phyloP scores from a whole-genome alignment of 2,329 filamentous ascomycete species.

The Microcera coccophila region DNA sequence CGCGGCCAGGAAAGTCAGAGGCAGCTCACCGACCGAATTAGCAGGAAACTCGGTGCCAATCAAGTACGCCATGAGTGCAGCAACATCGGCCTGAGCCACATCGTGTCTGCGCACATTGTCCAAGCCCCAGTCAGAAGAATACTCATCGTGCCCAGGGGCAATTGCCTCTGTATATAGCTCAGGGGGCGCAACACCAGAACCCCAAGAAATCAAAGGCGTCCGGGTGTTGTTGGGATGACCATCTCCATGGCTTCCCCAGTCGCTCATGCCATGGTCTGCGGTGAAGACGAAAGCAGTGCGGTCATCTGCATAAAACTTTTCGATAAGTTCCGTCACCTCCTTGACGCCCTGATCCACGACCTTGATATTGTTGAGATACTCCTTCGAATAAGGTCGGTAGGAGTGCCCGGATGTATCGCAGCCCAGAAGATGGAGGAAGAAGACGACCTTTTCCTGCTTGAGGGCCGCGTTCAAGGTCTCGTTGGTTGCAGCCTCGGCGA shows the following conservation, averaged over 20 bases:
- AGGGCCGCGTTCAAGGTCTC: conserved; percentile 68
- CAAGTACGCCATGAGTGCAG: conserved; percentile 91
- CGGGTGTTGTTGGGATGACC: conserved; percentile 96
- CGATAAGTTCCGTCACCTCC: conserved; percentile 75
- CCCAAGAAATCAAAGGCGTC: conserved; percentile 90
- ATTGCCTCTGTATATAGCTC: conserved; percentile 49
- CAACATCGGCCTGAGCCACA: conserved; percentile 89
- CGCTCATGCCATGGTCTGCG: conserved; percentile 97
- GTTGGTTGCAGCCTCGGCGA: conserved; percentile 74
- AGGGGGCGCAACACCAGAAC: conserved; percentile 81
- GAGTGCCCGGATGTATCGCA: conserved; percentile 86
- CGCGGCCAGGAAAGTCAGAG: conserved; percentile 74
- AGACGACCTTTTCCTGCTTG: conserved; percentile 81
- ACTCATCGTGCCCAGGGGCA: conserved; percentile 83
- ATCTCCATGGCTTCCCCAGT: conserved; percentile 98
- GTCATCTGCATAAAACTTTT: conserved; percentile 78
- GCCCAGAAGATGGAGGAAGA: conserved; percentile 91
- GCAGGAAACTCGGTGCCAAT: conserved; percentile 85
- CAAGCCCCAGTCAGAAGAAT: conserved; percentile 85
- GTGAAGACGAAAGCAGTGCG: conserved; percentile 96
- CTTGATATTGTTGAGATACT: conserved; percentile 93
- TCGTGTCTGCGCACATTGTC: conserved; percentile 80
- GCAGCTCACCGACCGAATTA: conserved; percentile 92
- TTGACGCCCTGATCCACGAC: conserved; percentile 87
- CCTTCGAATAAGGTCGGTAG: conserved; percentile 86